Evolutionary conservation across 2,329 filamentous ascomycete species (phyloP), one percentile per base, ranked within the genome.

Genomic region (Hypoxylon sp.): DNA sequence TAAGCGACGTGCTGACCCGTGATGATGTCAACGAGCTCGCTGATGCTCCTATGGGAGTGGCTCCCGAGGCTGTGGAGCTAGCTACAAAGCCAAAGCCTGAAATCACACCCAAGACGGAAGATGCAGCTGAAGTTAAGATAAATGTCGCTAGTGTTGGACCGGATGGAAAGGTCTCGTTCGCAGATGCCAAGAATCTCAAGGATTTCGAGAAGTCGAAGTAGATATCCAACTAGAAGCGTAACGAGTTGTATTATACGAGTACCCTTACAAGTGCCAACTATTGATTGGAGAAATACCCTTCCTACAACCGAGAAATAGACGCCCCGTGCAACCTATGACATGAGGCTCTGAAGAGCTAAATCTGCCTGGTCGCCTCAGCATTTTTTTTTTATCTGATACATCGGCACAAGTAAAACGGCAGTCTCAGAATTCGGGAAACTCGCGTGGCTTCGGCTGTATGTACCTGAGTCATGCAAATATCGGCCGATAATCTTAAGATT

Each of bases 1-100:
- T 97, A 47, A 89, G 88, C 58, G 95, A 99, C 71, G 88, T 92
- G 2, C 83, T 99, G 71, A 93, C 91, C 3, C 85, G 86, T 29
- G 87, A 90, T 54, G 91, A 99, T 72, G 88, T 98, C 62, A 94
- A 97, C 73, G 96, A 98, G 81, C 92, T 98, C 67, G 95, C 95
- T 0, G 91, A 94, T 76, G 85, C 90, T 5, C 92, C 94, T 32
- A 88, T 93, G 0, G 95, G 94, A 0, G 85, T 86, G 1, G 86
- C 92, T 0, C 83, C 88, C 2, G 83, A 88, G 37, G 89, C 89
- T 1, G 79, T 91, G 8, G 86, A 85, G 71, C 72, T 82, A 50
- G 80, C 79, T 6, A 78, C 75, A 4, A 81, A 80, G 69, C 82
- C 81, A 15, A 81, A 81, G 67, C 62, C 72, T 5, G 68, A 62